Conservation (phyloP, 1,284 basidiomycete genomes). For the Rhodotorula sp. region DNA sequence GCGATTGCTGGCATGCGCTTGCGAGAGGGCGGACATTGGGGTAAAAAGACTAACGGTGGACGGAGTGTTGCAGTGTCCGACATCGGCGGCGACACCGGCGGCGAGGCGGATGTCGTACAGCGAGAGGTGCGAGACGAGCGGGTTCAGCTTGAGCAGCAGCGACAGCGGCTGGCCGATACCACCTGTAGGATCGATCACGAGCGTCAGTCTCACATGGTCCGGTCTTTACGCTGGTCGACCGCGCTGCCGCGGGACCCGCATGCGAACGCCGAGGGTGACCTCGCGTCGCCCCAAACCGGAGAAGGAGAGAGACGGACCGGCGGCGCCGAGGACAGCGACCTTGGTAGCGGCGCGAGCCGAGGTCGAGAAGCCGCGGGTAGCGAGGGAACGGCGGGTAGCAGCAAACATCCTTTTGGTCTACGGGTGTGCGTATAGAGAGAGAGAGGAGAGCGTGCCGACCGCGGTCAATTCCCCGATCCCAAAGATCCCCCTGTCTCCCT, state of each 20-base stretch:
- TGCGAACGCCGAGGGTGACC: background rate
- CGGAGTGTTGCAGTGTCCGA: slow-evolving; percentile 86
- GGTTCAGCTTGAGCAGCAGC: slow-evolving; percentile 81
- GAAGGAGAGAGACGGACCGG: slow-evolving; percentile 54
- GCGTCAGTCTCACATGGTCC: background rate
- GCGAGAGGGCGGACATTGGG: background rate
- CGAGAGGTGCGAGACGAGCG: slow-evolving; percentile 62
- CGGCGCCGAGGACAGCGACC: slow-evolving; percentile 87
- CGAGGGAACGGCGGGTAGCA: background rate
- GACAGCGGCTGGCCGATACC: slow-evolving; percentile 64
- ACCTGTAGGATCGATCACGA: background rate
- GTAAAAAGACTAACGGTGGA: slow-evolving; percentile 53
- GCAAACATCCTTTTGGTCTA: background rate
- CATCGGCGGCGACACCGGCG: slow-evolving; percentile 87
- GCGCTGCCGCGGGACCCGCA: too few relatives aligned
- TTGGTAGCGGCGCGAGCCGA: slow-evolving; percentile 69
- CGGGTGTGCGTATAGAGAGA: background rate
- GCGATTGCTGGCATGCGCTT: background rate
- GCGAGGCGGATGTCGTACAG: slow-evolving; percentile 90
- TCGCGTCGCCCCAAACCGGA: background rate
- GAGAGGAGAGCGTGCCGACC: background rate
- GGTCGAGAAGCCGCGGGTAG: slow-evolving; percentile 69
- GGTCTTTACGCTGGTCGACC: too few relatives aligned
- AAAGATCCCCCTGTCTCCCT: too few relatives aligned
- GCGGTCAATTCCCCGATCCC: background rate